Conservation (phyloP, 2,329 filamentous ascomycete genomes). For the Acarospora socialis region DNA sequence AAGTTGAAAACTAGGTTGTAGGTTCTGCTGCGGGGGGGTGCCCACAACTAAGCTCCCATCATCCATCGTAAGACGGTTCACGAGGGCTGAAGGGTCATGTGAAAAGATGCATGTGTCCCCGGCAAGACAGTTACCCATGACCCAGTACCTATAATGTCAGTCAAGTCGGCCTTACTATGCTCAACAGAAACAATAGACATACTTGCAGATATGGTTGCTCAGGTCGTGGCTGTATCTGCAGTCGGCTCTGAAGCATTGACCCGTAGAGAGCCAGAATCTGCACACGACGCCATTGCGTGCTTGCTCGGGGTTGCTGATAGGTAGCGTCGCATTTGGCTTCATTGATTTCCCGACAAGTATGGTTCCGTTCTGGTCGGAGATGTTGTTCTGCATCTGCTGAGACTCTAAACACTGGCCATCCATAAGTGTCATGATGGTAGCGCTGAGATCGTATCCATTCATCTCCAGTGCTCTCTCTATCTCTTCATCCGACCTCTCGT, state of each 20-base stretch:
- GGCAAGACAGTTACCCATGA: slow-evolving; percentile 88
- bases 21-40: slow-evolving; percentile 48
- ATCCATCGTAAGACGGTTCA: slow-evolving; percentile 66
- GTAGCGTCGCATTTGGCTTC: slow-evolving; percentile 35
- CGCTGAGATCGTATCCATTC: slow-evolving; percentile 85
- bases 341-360: slow-evolving; percentile 74
- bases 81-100: slow-evolving; percentile 77
- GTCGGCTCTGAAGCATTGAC: slow-evolving; percentile 89
- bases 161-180: slow-evolving; percentile 10
- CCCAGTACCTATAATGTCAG: slow-evolving; percentile 60
- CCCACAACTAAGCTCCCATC: slow-evolving; percentile 35
- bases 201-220: slow-evolving; percentile 96
- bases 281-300: slow-evolving; percentile 81
- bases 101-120: slow-evolving; percentile 93
- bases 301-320: slow-evolving; percentile 53
- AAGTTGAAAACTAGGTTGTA: slow-evolving; percentile 58
- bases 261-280: slow-evolving; percentile 91
- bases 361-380: slow-evolving; percentile 43
- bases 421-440: slow-evolving; percentile 81
- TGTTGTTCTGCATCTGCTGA: slow-evolving; percentile 31
- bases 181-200: slow-evolving; percentile 30
- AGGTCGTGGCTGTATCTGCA: slow-evolving; percentile 95
- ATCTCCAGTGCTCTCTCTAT: slow-evolving; percentile 80
- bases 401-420: slow-evolving; percentile 47
- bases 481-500: slow-evolving; percentile 80